These are phyloP conservation scores for Schoenoplectus triqueter DNA, from an alignment of 202 grass and related monocot genomes.

Conservation along the genomic window DNA sequence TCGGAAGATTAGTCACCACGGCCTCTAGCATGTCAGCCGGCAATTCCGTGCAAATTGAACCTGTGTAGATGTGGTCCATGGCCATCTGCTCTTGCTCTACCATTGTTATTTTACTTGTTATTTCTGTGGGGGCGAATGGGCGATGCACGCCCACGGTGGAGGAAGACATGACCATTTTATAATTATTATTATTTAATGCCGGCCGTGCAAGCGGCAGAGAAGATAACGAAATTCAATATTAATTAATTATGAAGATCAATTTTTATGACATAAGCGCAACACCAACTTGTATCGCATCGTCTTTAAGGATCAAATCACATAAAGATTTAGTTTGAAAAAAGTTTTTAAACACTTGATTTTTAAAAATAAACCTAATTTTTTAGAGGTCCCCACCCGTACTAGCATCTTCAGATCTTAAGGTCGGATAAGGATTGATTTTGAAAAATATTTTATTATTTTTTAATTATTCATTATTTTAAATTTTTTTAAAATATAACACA, in stretches of 20 bases:
- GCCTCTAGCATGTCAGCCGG: conserved; percentile 72
- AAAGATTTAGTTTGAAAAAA: too few relatives aligned
- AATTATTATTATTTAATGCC: too few relatives aligned
- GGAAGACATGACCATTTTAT: not conserved
- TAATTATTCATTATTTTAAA: too few relatives aligned
- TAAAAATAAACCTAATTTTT: too few relatives aligned
- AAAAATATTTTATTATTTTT: too few relatives aligned
- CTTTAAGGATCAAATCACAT: not conserved
- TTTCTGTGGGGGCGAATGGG: not conserved
- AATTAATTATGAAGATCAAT: not conserved
- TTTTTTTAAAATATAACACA: too few relatives aligned
- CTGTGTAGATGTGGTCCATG: not conserved
- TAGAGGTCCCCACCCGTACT: too few relatives aligned
- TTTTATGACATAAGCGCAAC: not conserved
- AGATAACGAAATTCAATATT: not conserved
- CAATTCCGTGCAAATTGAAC: conserved; percentile 20
- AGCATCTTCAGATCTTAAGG: too few relatives aligned
- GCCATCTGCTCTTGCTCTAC: not conserved
- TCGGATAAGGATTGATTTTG: too few relatives aligned
- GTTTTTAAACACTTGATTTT: too few relatives aligned
- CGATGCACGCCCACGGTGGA: too few relatives aligned
- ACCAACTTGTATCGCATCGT: not conserved
- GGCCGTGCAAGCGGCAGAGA: not conserved
- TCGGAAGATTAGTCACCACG: conserved; percentile 58
- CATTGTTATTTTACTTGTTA: not conserved